A percentile compares a stretch with the other conserved stretches of the same genome.
phyloP scores from a whole-genome alignment of 176 grass and related monocot genomes.

The Panicum miliaceum region DNA sequence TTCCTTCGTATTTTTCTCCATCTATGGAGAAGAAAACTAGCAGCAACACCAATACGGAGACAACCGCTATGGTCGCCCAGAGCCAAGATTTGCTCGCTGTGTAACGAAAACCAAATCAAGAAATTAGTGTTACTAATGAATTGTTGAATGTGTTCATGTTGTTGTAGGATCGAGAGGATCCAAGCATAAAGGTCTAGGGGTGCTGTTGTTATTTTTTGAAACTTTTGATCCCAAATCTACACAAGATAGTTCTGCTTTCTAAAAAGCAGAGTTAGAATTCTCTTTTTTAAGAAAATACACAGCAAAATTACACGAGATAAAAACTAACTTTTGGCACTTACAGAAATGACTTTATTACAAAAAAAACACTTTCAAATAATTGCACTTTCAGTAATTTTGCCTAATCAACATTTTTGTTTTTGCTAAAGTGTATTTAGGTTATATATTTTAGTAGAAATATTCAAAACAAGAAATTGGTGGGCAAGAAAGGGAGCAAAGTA shows the following conservation, averaged over 20 bases:
- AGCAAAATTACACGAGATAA: too few relatives aligned
- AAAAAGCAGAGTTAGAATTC: too few relatives aligned
- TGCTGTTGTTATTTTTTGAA: not conserved
- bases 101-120: not conserved
- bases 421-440: not conserved
- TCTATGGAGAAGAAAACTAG: conserved; percentile 32
- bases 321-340: not conserved
- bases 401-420: not conserved
- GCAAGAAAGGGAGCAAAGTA: not conserved
- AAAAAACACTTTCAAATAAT: not conserved
- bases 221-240: not conserved
- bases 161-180: too few relatives aligned
- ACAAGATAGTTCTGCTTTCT: not conserved
- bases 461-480: not conserved
- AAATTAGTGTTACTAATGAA: not conserved
- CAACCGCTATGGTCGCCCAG: conserved; percentile 20
- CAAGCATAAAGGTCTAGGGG: too few relatives aligned
- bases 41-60: conserved; percentile 17
- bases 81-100: conserved; percentile 33
- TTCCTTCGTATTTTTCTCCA: conserved; percentile 43
- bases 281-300: too few relatives aligned
- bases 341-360: not conserved
- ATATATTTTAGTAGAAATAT: not conserved
- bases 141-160: not conserved
- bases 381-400: not conserved